Evolutionary conservation across 345 rosid genomes (phyloP).

Genomic region (Eucalyptus camaldulensis): DNA sequence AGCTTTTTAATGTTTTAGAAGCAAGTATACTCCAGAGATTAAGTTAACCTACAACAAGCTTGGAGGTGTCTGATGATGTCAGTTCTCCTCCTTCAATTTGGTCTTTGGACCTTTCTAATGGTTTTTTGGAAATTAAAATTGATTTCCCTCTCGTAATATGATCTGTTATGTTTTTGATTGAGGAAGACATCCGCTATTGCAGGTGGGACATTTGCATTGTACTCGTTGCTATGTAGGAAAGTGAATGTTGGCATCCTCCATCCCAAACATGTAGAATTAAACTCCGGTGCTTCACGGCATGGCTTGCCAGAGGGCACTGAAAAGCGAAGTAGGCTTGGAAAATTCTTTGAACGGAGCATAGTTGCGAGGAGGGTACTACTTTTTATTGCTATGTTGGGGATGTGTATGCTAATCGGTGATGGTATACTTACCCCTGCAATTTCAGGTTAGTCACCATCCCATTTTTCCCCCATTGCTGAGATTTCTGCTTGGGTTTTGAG

Average conservation of each 20-base stretch:
- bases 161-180: not conserved
- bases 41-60: not conserved
- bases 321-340: conserved; percentile 29
- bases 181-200: conserved; percentile 3
- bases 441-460: conserved; percentile 36
- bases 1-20: not conserved
- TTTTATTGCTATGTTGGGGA: conserved; percentile 73
- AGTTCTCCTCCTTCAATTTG: not conserved
- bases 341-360: conserved; percentile 44
- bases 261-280: conserved; percentile 12
- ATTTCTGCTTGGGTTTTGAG: not conserved
- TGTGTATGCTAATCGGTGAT: conserved; percentile 85
- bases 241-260: conserved; percentile 40
- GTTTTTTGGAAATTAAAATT: not conserved
- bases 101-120: not conserved
- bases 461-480: not conserved
- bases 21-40: not conserved
- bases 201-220: conserved; percentile 90
- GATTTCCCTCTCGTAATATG: not conserved
- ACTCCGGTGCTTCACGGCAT: not conserved
- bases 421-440: conserved; percentile 91
- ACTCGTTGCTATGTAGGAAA: conserved; percentile 73
- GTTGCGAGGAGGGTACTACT: conserved; percentile 49
- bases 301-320: conserved; percentile 3
- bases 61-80: not conserved